Evolutionary conservation across 2,329 filamentous ascomycete genomes (phyloP).

Genomic region (Pyricularia grisea): DNA sequence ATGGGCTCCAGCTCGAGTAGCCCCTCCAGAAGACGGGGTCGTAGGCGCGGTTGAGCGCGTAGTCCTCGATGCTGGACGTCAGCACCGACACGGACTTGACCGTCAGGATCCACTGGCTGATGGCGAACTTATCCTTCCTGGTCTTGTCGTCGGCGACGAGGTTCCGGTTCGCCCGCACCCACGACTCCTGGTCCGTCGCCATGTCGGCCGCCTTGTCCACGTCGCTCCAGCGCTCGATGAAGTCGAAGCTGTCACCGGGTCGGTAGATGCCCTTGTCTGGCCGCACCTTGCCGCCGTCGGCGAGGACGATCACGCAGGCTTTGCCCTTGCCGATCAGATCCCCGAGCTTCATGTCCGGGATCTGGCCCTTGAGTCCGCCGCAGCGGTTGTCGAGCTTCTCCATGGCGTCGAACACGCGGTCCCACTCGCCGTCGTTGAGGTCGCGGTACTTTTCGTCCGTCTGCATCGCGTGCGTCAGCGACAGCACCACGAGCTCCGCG

Average conservation of each 20-base stretch:
- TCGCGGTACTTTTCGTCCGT: slow-evolving; percentile 17
- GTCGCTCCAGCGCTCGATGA: slow-evolving; percentile 22
- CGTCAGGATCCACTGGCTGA: slow-evolving; percentile 22
- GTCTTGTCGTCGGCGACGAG: slow-evolving; percentile 15
- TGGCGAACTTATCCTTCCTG: slow-evolving; percentile 14
- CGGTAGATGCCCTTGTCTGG: slow-evolving; percentile 21
- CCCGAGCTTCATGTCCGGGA: slow-evolving; percentile 11
- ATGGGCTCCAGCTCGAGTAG: slow-evolving; percentile 12
- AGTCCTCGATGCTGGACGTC: slow-evolving; percentile 17
- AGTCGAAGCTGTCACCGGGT: slow-evolving; percentile 10
- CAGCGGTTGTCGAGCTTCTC: slow-evolving; percentile 30
- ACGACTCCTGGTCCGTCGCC: slow-evolving; percentile 6
- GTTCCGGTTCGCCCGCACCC: slow-evolving; percentile 14
- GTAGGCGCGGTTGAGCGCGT: slow-evolving; percentile 22
- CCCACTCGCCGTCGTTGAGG: slow-evolving; percentile 30
- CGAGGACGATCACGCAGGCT: slow-evolving; percentile 23
- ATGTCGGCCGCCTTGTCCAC: slow-evolving; percentile 7
- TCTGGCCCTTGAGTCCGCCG: slow-evolving; percentile 12
- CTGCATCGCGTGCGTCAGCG: slow-evolving; percentile 26
- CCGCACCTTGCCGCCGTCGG: slow-evolving; percentile 16
- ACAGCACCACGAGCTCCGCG: slow-evolving; percentile 34
- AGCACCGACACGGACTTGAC: slow-evolving; percentile 13
- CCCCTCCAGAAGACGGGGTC: slow-evolving; percentile 25
- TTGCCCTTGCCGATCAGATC: slow-evolving; percentile 17
- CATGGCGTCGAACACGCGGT: slow-evolving; percentile 31